A percentile compares a stretch with the other conserved stretches of the same genome.
These are phyloP conservation scores for Lojkania enalia DNA, from an alignment of 2,329 filamentous ascomycete genomes.

Conservation along the genomic window DNA sequence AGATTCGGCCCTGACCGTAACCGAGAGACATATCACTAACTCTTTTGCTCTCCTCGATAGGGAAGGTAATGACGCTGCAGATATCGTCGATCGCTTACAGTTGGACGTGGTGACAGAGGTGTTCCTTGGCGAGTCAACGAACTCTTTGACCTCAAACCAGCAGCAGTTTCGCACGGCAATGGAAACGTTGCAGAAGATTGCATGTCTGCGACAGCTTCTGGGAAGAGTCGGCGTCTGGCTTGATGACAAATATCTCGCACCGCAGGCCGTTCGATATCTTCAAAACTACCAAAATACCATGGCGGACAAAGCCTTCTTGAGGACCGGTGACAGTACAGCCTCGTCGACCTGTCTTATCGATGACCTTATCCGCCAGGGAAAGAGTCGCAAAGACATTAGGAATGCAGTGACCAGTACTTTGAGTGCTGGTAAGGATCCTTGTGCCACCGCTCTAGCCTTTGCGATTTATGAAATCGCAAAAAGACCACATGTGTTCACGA, in stretches of 20 bases:
- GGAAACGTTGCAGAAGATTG: conserved; percentile 7
- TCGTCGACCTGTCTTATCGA: conserved; percentile 4
- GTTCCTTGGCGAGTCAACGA: conserved; percentile 1
- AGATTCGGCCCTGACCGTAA: conserved; percentile 1
- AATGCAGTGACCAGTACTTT: conserved; percentile 7
- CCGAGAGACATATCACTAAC: not conserved
- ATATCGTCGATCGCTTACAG: not conserved
- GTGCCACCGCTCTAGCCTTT: conserved; percentile 3
- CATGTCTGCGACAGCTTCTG: conserved; percentile 7
- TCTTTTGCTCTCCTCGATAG: conserved; percentile 1
- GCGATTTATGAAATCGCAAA: conserved; percentile 8
- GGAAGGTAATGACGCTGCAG: conserved; percentile 2
- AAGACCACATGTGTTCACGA: conserved; percentile 4
- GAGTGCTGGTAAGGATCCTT: conserved; percentile 6
- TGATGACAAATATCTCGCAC: conserved; percentile 4
- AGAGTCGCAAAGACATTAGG: conserved; percentile 2
- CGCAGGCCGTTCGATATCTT: conserved; percentile 5
- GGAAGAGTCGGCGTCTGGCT: conserved; percentile 6
- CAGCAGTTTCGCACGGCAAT: conserved; percentile 5
- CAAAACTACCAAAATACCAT: conserved; percentile 5
- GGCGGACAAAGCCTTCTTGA: conserved; percentile 5
- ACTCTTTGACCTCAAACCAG: conserved; percentile 7
- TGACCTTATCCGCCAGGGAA: conserved; percentile 1
- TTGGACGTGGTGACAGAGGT: conserved; percentile 3
- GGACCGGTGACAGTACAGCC: not conserved